These are phyloP conservation scores for Thielaviopsis euricoi DNA, from an alignment of 2,329 filamentous ascomycete species.

Conservation along the genomic window DNA sequence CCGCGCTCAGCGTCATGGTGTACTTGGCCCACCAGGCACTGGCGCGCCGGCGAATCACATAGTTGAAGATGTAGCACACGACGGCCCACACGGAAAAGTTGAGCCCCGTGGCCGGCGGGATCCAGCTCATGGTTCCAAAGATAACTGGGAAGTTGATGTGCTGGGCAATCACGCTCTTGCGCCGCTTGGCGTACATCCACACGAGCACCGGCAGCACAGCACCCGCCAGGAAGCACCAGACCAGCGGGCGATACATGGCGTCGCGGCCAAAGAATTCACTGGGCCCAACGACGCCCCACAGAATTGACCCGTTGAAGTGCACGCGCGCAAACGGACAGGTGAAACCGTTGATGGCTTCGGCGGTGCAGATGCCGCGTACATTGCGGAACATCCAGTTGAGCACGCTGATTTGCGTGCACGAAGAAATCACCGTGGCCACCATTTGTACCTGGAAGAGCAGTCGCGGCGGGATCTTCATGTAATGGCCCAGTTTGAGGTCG, in stretches of 20 bases:
- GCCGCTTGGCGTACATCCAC: conserved; percentile 51
- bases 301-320: conserved; percentile 78
- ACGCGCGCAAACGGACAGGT: conserved; percentile 76
- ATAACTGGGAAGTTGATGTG: conserved; percentile 72
- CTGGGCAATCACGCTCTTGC: conserved; percentile 45
- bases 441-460: conserved; percentile 66
- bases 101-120: conserved; percentile 69
- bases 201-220: conserved; percentile 57
- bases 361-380: conserved; percentile 61
- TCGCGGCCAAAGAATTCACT: conserved; percentile 63
- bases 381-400: conserved; percentile 82
- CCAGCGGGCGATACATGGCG: conserved; percentile 57
- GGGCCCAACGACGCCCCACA: conserved; percentile 80
- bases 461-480: conserved; percentile 75
- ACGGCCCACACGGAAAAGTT: conserved; percentile 81
- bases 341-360: conserved; percentile 69
- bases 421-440: conserved; percentile 58
- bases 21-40: conserved; percentile 80
- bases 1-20: conserved; percentile 74
- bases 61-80: conserved; percentile 75
- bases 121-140: conserved; percentile 71
- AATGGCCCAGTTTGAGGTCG: conserved; percentile 74
- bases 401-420: conserved; percentile 65
- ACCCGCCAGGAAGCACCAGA: conserved; percentile 71
- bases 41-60: conserved; percentile 50